Percentiles rank a stretch among this genome's conserved stretches.
Conservation (phyloP, 306 rosid species). For the Neltuma alba region DNA sequence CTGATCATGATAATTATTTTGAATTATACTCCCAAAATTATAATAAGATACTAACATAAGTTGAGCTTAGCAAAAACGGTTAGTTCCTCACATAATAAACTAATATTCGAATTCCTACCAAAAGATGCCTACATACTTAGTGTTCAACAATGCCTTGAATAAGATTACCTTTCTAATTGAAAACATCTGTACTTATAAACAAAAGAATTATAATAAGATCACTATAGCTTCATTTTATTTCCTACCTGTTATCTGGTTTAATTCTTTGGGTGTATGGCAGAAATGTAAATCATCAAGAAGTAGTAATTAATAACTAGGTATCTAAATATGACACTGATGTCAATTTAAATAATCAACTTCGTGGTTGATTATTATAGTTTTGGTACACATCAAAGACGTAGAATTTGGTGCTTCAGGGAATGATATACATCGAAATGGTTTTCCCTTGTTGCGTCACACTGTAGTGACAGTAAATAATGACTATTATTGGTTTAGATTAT, state of each 20-base stretch:
- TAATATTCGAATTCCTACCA: no score
- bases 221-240: background rate
- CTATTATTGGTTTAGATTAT: background rate
- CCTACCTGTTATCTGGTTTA: background rate
- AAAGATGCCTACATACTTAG: no score
- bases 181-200: no score
- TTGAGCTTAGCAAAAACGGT: no score
- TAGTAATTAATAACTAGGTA: background rate
- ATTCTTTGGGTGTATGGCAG: conserved; percentile 4
- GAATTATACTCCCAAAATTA: background rate
- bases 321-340: background rate
- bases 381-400: conserved; percentile 9
- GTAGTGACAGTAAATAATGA: background rate
- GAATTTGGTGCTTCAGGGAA: conserved; percentile 29
- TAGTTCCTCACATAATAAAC: no score
- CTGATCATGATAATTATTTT: background rate
- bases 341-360: background rate
- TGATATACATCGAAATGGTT: conserved; percentile 5
- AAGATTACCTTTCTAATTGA: no score
- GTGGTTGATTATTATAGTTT: background rate
- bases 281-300: no score
- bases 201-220: background rate
- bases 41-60: no score
- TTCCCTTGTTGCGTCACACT: conserved; percentile 12
- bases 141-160: no score